These are phyloP conservation scores for Fomitopsis palustris DNA, from an alignment of 1,284 basidiomycete genomes.

Conservation along the genomic window DNA sequence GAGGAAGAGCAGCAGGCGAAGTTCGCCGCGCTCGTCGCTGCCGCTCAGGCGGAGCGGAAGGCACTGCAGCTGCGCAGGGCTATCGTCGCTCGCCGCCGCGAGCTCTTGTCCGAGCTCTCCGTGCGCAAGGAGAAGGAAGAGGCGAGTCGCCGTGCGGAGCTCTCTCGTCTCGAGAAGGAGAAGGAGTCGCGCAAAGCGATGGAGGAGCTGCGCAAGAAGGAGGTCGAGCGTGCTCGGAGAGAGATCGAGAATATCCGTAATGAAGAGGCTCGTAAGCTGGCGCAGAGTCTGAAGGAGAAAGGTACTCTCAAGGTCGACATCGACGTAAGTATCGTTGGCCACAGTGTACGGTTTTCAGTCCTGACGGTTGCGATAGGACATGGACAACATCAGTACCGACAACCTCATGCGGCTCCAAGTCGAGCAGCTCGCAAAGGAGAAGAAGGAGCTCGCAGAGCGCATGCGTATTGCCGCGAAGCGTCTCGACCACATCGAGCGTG, in stretches of 20 bases:
- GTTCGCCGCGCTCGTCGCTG: conserved; percentile 52
- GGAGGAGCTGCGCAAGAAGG: conserved; percentile 71
- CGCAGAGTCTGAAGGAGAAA: conserved; percentile 82
- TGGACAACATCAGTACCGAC: conserved; percentile 85
- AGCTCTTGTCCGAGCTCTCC: conserved; percentile 84
- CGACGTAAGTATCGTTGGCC: conserved; percentile 47
- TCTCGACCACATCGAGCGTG: conserved; percentile 94
- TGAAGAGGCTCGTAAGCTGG: conserved; percentile 90
- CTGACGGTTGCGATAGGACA: conserved; percentile 46
- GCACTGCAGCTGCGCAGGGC: conserved; percentile 74
- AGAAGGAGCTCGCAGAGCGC: conserved; percentile 83
- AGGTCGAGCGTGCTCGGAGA: conserved; percentile 75
- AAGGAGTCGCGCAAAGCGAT: conserved; percentile 64
- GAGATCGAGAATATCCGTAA: conserved; percentile 83
- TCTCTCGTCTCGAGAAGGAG: conserved; percentile 67
- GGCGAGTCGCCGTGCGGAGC: conserved; percentile 75
- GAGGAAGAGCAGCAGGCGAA: conserved; percentile 52
- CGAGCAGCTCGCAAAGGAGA: conserved; percentile 95
- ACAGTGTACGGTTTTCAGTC: not conserved
- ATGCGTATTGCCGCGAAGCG: conserved; percentile 87
- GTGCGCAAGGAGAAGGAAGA: conserved; percentile 92
- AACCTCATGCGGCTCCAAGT: conserved; percentile 91
- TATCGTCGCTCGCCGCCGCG: conserved; percentile 83
- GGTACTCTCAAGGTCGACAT: conserved; percentile 85
- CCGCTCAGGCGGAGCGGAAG: conserved; percentile 72